These are phyloP conservation scores for Coix lacrymajobi DNA, from an alignment of 176 grass and related monocot genomes.

Conservation along the genomic window DNA sequence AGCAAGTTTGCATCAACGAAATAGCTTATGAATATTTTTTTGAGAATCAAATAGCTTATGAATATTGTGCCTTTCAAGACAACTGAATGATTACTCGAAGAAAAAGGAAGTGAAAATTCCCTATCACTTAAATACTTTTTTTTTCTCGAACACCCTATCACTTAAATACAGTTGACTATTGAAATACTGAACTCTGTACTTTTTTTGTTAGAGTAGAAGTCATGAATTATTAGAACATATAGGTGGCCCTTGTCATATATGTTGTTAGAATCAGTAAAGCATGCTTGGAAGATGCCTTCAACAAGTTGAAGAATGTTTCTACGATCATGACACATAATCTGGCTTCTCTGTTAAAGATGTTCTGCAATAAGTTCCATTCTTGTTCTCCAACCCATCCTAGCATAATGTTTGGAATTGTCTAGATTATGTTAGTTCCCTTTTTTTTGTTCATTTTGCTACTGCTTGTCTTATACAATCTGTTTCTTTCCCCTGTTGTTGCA, in stretches of 20 bases:
- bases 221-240: neutral
- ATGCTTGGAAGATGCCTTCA: neutral
- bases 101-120: neutral
- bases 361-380: neutral
- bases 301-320: neutral
- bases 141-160: too few relatives aligned
- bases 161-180: constrained; percentile 1
- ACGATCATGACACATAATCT: constrained; percentile 1
- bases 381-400: neutral
- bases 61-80: neutral
- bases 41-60: neutral
- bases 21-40: neutral
- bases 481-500: neutral
- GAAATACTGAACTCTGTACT: neutral
- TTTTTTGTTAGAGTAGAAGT: neutral
- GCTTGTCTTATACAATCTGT: neutral
- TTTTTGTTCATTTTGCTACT: neutral
- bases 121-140: neutral
- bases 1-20: neutral
- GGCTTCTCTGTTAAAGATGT: neutral
- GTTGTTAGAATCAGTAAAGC: neutral
- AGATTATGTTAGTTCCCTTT: neutral
- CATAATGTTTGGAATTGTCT: constrained; percentile 8
- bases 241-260: neutral
- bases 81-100: neutral